phyloP scores from a whole-genome alignment of 176 grass and related monocot species.

The Juncus effusus region DNA sequence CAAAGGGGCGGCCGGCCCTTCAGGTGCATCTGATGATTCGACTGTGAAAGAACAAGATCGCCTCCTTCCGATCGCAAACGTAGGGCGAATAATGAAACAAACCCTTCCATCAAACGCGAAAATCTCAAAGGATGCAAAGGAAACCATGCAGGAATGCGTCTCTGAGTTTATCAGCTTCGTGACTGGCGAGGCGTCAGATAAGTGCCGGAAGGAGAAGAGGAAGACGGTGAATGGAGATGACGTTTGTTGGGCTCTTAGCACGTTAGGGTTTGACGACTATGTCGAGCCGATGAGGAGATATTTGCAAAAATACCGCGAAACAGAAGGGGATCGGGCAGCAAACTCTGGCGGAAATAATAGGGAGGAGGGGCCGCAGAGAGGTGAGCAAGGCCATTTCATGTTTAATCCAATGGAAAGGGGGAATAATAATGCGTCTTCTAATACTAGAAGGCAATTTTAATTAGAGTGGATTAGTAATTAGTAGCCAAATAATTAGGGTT shows the following conservation, averaged over 20 bases:
- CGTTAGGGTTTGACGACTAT: conserved; percentile 76
- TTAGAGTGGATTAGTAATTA: not conserved
- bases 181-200: conserved; percentile 79
- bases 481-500: too few species aligned
- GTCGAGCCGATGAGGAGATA: conserved; percentile 74
- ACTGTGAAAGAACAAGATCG: conserved; percentile 80
- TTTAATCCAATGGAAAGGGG: conserved; percentile 52
- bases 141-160: conserved; percentile 88
- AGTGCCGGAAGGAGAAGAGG: conserved; percentile 81
- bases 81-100: conserved; percentile 83
- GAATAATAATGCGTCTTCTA: conserved; percentile 28
- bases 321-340: conserved; percentile 56
- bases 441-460: conserved; percentile 46
- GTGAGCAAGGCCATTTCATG: conserved; percentile 59
- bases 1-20: not conserved
- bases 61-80: conserved; percentile 79
- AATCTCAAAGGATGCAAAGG: conserved; percentile 87
- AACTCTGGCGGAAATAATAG: conserved; percentile 30
- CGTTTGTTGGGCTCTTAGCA: conserved; percentile 69
- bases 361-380: conserved; percentile 4
- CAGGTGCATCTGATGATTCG: conserved; percentile 11
- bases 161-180: conserved; percentile 94
- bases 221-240: conserved; percentile 93
- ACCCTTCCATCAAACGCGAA: conserved; percentile 79
- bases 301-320: conserved; percentile 65